Evolutionary conservation across 345 rosid species (phyloP), one percentile per base, ranked within the genome.

Genomic region (Gossypium rotundifolium): DNA sequence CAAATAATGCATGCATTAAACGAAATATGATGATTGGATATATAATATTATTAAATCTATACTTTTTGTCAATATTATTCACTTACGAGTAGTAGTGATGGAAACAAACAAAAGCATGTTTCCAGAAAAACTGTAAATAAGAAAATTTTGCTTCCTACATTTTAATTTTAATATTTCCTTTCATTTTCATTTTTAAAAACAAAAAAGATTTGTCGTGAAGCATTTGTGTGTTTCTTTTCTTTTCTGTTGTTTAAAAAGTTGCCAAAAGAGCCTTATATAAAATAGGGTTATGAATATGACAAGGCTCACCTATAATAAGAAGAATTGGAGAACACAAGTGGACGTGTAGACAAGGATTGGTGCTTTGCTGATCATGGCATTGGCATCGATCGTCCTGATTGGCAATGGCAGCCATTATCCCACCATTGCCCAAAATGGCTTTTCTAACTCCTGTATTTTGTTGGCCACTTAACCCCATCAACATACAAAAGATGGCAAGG

Each of bases 391-490:
- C 40, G 40, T 5, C 7, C 40, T 33, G 40, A 33, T 33, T 81
- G 80, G 80, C 53, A 78, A 73, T 76, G 81, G 84, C 72, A 73
- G 79, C 75, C 81, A 84, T 71, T 71, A 67, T 79, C 76, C 81
- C 83, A 84, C 84, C 79, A 67, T 63, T 2, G 14, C 65, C 40
- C 51, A 73, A 79, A 27, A 72, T 65, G 48, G 66, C 63, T 64
- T 63, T 33, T 29, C 74, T 81, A 25, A 66, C 66, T 80, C 79
- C 81, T 83, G 84, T 82, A 78, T 82, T 73, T 73, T 85, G 91
- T 88, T 88, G 65, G 91, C 91, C 89, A 88, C 88, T 85, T 71
- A n/a, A 78, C 66, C 77, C 48, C 12, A 45, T 45, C 49, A 45
- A 45, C 2, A 38, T 72, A 77, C 44, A 79, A 75, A 75, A 77